Percentiles rank a stretch among this genome's conserved stretches.
Conservation (phyloP, 306 rosid genomes). For the Myrica gale region DNA sequence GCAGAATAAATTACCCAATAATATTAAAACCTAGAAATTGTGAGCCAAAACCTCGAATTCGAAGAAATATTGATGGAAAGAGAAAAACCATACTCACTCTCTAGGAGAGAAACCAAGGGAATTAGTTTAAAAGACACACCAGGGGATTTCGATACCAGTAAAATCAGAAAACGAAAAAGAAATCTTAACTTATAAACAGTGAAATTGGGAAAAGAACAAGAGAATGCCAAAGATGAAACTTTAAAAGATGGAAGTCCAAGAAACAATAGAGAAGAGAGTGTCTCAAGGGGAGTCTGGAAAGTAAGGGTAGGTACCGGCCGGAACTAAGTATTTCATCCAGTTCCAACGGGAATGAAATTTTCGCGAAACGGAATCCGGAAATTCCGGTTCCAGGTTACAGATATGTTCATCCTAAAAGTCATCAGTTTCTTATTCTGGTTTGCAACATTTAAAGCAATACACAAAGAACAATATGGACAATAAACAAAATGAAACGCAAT, state of each 20-base stretch:
- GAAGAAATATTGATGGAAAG: not conserved
- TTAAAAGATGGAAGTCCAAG: no score
- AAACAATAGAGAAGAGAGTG: no score
- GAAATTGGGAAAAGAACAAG: not conserved
- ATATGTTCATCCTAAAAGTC: not conserved
- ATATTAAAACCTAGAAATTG: conserved; percentile 14
- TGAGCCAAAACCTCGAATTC: conserved; percentile 9
- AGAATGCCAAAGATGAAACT: not conserved
- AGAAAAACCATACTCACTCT: not conserved
- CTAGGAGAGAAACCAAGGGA: not conserved
- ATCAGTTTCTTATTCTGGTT: not conserved
- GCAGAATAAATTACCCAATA: conserved; percentile 11
- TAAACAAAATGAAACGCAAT: no score
- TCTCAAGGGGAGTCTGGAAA: no score
- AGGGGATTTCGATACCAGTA: not conserved
- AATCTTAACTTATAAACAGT: not conserved
- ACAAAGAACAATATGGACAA: not conserved
- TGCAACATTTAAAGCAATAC: not conserved
- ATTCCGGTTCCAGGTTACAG: not conserved
- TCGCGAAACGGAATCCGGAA: no score
- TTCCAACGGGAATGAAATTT: no score
- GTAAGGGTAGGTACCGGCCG: no score
- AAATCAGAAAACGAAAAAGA: not conserved
- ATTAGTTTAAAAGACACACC: not conserved
- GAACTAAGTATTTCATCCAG: no score